phyloP scores from a whole-genome alignment of 441 rosid genomes.

The Euphorbia schlechtendalii region DNA sequence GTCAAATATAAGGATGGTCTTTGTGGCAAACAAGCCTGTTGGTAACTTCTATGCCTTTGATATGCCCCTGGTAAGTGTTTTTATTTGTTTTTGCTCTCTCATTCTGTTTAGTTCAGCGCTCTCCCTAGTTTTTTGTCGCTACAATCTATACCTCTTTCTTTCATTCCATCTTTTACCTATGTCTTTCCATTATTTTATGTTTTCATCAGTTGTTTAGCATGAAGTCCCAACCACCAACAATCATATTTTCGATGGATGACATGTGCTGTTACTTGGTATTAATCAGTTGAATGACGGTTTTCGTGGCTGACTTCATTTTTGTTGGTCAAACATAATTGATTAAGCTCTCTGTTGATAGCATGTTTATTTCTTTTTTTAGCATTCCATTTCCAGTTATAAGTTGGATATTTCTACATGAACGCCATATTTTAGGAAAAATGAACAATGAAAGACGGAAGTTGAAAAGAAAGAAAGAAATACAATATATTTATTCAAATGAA shows the following conservation, averaged over 20 bases:
- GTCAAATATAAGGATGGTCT: slow-evolving; percentile 78
- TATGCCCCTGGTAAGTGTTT: slow-evolving; percentile 65
- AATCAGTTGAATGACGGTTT: not conserved
- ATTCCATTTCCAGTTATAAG: not conserved
- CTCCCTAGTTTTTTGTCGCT: no score
- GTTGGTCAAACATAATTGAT: not conserved
- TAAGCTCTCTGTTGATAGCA: not conserved
- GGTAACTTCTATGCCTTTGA: slow-evolving; percentile 68
- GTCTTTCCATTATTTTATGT: not conserved
- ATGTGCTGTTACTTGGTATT: no score
- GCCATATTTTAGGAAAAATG: not conserved
- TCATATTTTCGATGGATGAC: no score
- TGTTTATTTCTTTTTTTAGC: not conserved
- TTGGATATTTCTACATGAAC: not conserved
- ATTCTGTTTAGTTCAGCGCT: not conserved
- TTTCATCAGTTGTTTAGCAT: not conserved
- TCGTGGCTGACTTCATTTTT: not conserved
- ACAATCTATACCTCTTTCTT: not conserved
- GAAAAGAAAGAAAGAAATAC: no score
- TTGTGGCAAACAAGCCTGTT: slow-evolving; percentile 71
- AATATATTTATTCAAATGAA: not conserved
- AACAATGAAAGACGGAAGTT: no score
- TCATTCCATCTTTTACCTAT: not conserved
- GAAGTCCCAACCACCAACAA: not conserved
- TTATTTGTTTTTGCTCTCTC: not conserved